These are phyloP conservation scores for Calonectria montana DNA, from an alignment of 2,329 filamentous ascomycete species.

Conservation along the genomic window DNA sequence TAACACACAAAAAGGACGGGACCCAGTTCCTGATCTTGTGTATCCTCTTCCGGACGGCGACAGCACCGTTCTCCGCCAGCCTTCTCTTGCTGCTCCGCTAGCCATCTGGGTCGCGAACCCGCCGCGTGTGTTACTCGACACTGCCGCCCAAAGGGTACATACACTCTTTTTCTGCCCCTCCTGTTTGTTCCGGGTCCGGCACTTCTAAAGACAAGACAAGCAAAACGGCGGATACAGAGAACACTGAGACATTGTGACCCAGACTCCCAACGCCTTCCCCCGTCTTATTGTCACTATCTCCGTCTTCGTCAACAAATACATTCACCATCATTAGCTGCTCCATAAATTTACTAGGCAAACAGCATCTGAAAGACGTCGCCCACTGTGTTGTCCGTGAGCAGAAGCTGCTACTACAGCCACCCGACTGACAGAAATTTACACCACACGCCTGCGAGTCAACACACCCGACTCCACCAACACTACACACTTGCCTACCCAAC, in stretches of 20 bases:
- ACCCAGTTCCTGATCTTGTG: conserved; percentile 9
- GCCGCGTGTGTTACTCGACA: conserved; percentile 18
- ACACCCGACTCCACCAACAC: conserved; percentile 9
- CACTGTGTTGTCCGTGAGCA: neutral
- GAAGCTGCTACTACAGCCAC: conserved; percentile 10
- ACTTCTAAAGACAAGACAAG: neutral
- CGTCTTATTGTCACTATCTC: neutral
- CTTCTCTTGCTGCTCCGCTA: conserved; percentile 1
- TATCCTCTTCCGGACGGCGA: conserved; percentile 16
- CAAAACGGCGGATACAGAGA: conserved; percentile 1
- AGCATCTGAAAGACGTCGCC: neutral
- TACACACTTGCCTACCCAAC: neutral
- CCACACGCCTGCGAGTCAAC: conserved; percentile 2
- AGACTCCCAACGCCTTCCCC: conserved; percentile 2
- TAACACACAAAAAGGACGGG: neutral
- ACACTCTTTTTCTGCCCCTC: conserved; percentile 16
- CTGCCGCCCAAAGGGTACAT: conserved; percentile 7
- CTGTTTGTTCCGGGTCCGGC: conserved; percentile 24
- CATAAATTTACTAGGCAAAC: neutral
- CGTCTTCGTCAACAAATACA: conserved; percentile 2
- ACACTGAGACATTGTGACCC: conserved; percentile 1
- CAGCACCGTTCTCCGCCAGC: conserved; percentile 16
- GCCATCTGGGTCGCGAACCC: conserved; percentile 14
- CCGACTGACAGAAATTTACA: neutral
- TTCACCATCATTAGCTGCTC: neutral